These are phyloP conservation scores for Artemisia annua DNA, from an alignment of 129 eudicot genomes.

Conservation along the genomic window DNA sequence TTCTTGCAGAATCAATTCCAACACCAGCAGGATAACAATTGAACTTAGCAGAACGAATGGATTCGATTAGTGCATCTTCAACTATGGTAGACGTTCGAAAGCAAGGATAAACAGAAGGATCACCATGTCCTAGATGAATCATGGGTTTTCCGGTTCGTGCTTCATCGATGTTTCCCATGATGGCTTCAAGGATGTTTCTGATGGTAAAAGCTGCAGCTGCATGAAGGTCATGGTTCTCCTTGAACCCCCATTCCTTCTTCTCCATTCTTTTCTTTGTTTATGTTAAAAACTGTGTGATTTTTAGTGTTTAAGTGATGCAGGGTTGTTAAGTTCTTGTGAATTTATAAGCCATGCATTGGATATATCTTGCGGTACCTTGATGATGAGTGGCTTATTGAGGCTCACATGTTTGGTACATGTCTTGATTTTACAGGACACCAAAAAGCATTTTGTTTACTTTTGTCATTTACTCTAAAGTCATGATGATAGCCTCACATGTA, in stretches of 20 bases:
- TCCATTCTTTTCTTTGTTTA: constrained; percentile 25
- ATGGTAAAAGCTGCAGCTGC: constrained; percentile 42
- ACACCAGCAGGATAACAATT: constrained; percentile 45
- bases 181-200: constrained; percentile 32
- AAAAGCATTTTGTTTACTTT: neutral
- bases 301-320: neutral
- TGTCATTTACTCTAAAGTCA: neutral
- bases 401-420: constrained; percentile 12
- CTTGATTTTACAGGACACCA: neutral
- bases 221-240: constrained; percentile 35
- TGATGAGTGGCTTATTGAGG: neutral
- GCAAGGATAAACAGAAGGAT: constrained; percentile 50
- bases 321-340: too few relatives aligned
- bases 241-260: constrained; percentile 40
- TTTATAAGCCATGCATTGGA: neutral
- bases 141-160: constrained; percentile 25
- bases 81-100: constrained; percentile 44
- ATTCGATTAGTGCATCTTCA: constrained; percentile 48
- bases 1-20: constrained; percentile 50
- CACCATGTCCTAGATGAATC: constrained; percentile 61
- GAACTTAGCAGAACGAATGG: constrained; percentile 49
- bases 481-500: too few relatives aligned
- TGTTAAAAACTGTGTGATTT: constrained; percentile 3
- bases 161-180: constrained; percentile 32
- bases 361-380: neutral